Evolutionary conservation across 1,284 basidiomycete species (phyloP), one percentile per base, ranked within the genome.

Genomic region (Sphaerobolus stellatus): DNA sequence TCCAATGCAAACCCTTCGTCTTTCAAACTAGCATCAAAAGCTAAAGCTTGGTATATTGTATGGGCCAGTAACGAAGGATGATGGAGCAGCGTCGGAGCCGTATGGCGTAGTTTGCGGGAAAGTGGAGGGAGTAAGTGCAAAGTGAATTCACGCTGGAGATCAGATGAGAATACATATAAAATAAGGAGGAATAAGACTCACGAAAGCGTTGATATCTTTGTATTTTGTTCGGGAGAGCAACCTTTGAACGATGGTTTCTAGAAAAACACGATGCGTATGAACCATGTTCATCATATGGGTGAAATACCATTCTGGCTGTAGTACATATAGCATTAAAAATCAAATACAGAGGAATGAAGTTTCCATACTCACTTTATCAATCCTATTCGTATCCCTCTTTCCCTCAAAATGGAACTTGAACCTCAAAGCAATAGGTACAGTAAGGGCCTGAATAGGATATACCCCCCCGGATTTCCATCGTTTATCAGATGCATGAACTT

Each of bases 391-490:
- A 58, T 86, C 82, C 31, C 92, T 78, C 13, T 82, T 77, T 0
- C 90, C 85, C 59, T 98, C 94, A 63, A 99, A 99, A 66, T 99
- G 97, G 68, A 91, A 99, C 63, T 90, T 92, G 77, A 98, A 99
- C 22, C 96, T 83, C 45, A 94, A 73, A 2, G 90, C 79, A 46
- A 99, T 79, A 0, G 94, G 92, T 54, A 88, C 83, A 2, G 94
- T 79, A n/a, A 99, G 81, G 1, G 90, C 87, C 64, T 92, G 86
- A 8, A 98, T 67, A 2, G 94, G 82, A 68, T 94, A 91, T 49
- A 94, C 66, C 1, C 86, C 82, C 54, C 80, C 74, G 51, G 74
- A 76, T 57, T 73, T 70, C 33, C 62, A 55, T 22, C 41, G 46
- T 33, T 57, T 40, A 28, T 38, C 61, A 22, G 60, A 18, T 48